Evolutionary conservation across 2,329 filamentous ascomycete species (phyloP), one percentile per base, ranked within the genome.

Genomic region (Coniochaeta sp.): DNA sequence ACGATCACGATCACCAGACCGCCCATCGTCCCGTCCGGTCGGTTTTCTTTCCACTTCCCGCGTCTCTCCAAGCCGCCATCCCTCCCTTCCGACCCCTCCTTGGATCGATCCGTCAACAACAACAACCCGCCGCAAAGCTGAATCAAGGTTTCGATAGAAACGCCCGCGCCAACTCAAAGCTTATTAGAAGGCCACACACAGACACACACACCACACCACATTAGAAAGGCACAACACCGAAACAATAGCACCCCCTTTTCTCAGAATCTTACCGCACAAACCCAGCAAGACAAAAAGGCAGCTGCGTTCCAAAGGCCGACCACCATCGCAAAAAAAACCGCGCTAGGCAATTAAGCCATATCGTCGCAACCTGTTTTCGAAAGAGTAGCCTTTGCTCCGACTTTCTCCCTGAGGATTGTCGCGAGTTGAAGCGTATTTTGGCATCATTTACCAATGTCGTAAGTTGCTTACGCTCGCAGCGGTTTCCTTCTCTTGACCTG

Each of bases 321-420:
- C 47, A 31, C 17, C 28, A 14, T 19, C 38, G 55, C 28, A 58
- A 55, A 50, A 34, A 55, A 50, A 34, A 36, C 31, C 11, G 31
- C 34, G 33, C 54, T 56, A 38, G 54, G 8, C 22, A 26, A 16
- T 6, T 56, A 24, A 56, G 12, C 34, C 54, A 36, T 36, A 34
- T 28, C 28, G n/a, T 56, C 14, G 26, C 34, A 59, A 24, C 31
- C 44, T 38, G 40, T 40, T 59, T 58, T 44, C 61, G 60, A 60
- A 58, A 57, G 64, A 70, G 47, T 31, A 52, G 68, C 73, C 73
- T 76, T 77, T 76, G 67, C 75, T 79, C 76, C 74, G 76, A 72
- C 77, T 71, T 70, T 77, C 73, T 76, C 67, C 38, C 67, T 66
- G 68, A 62, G 72, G 74, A 76, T 75, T 67, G 77, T 80, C 74